phyloP scores from a whole-genome alignment of 2,329 filamentous ascomycete species.

The Ilyonectria sp. region DNA sequence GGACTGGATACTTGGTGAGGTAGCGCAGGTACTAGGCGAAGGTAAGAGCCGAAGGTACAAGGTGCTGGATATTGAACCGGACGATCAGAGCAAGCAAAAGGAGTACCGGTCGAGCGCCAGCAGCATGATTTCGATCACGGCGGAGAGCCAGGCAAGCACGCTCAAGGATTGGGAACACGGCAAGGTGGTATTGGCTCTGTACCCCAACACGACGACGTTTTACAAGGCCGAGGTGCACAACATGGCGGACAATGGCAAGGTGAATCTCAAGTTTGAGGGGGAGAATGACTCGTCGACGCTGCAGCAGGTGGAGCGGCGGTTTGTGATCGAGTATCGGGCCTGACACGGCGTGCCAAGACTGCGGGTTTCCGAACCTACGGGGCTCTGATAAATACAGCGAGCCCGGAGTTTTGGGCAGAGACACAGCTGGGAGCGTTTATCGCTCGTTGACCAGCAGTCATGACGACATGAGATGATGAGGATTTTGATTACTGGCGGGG shows the following conservation, averaged over 20 bases:
- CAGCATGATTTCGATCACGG: slow-evolving; percentile 84
- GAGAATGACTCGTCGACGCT: slow-evolving; percentile 82
- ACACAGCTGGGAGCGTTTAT: not conserved
- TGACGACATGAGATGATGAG: slow-evolving; percentile 4
- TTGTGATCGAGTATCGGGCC: slow-evolving; percentile 80
- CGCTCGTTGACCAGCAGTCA: not conserved
- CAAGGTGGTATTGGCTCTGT: slow-evolving; percentile 82
- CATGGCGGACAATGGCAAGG: slow-evolving; percentile 69
- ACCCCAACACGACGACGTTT: slow-evolving; percentile 88
- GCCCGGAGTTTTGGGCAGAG: not conserved
- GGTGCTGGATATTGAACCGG: slow-evolving; percentile 85
- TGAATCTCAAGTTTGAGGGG: slow-evolving; percentile 83
- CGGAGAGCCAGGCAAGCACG: slow-evolving; percentile 62
- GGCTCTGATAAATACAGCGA: not conserved
- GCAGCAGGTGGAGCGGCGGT: slow-evolving; percentile 82
- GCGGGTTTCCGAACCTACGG: not conserved
- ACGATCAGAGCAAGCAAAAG: slow-evolving; percentile 76
- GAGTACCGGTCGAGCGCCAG: slow-evolving; percentile 81
- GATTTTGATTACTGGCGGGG: not conserved
- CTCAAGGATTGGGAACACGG: slow-evolving; percentile 75
- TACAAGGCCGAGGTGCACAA: slow-evolving; percentile 88
- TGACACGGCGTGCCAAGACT: slow-evolving; percentile 35
- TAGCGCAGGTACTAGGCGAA: slow-evolving; percentile 81
- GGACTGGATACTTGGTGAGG: slow-evolving; percentile 84
- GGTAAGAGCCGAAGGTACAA: slow-evolving; percentile 85